These are phyloP conservation scores for Neofusicoccum laricinum DNA, from an alignment of 2,329 filamentous ascomycete species.

Conservation along the genomic window DNA sequence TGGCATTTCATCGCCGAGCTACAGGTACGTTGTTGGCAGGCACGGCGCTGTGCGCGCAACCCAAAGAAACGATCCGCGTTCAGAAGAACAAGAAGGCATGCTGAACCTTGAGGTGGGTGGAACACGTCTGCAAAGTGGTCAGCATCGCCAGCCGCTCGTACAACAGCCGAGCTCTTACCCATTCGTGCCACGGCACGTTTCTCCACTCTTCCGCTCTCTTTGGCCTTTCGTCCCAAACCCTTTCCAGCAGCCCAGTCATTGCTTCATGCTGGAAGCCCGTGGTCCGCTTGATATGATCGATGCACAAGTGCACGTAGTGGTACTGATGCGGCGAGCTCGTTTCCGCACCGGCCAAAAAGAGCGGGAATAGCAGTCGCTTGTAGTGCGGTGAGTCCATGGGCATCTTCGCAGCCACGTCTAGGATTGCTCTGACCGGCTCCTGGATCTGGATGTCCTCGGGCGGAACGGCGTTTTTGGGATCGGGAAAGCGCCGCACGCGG, in stretches of 20 bases:
- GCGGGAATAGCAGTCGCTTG: conserved; percentile 20
- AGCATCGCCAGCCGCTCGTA: neutral
- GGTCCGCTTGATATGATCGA: conserved; percentile 17
- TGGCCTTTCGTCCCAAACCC: conserved; percentile 18
- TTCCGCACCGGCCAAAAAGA: conserved; percentile 21
- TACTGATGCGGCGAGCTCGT: conserved; percentile 20
- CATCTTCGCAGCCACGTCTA: conserved; percentile 19
- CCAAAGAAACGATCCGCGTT: neutral
- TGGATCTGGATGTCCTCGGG: conserved; percentile 15
- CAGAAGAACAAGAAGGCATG: conserved; percentile 21
- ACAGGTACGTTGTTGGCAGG: neutral
- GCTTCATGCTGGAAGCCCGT: conserved; percentile 19
- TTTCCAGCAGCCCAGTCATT: conserved; percentile 16
- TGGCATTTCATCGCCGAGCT: neutral
- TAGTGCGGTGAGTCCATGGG: conserved; percentile 16
- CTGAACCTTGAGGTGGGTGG: conserved; percentile 17
- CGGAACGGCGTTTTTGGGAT: conserved; percentile 14
- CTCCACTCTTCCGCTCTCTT: neutral
- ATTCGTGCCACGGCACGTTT: conserved; percentile 21
- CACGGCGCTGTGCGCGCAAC: neutral
- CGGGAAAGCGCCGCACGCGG: conserved; percentile 18
- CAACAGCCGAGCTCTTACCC: conserved; percentile 1
- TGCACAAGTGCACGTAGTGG: conserved; percentile 19
- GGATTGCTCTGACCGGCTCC: conserved; percentile 17
- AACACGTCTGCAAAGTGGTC: conserved; percentile 16